Conservation (phyloP, 2,329 filamentous ascomycete genomes). For the Madurella fahalii region DNA sequence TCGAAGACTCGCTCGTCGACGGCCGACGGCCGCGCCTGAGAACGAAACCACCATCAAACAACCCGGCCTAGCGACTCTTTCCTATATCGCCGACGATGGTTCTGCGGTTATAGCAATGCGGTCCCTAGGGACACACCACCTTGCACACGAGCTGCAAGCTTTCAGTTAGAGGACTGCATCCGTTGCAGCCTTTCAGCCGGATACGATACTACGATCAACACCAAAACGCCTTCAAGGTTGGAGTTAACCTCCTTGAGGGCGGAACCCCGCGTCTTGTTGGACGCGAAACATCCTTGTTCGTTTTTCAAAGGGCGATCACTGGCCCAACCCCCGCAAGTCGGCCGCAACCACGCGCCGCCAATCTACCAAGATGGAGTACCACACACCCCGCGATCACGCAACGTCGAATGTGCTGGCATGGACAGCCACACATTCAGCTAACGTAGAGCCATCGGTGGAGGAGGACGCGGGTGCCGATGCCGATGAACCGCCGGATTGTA, state of each 20-base stretch:
- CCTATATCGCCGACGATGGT: conserved; percentile 16
- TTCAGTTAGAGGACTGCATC: conserved; percentile 25
- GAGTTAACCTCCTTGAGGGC: neutral
- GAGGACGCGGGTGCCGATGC: conserved; percentile 69
- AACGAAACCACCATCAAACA: conserved; percentile 20
- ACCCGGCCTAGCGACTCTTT: conserved; percentile 9
- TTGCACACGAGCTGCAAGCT: conserved; percentile 25
- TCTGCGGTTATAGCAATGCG: conserved; percentile 37
- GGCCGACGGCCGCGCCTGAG: conserved; percentile 14
- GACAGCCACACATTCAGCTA: conserved; percentile 39
- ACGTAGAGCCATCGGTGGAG: conserved; percentile 41
- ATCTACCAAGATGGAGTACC: conserved; percentile 34
- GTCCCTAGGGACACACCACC: conserved; percentile 40
- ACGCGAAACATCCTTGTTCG: conserved; percentile 5
- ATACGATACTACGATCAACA: neutral
- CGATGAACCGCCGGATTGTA: conserved; percentile 80
- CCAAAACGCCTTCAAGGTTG: neutral
- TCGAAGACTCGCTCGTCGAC: conserved; percentile 8
- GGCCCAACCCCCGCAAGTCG: conserved; percentile 1
- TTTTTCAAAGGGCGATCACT: conserved; percentile 1
- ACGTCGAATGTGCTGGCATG: conserved; percentile 44
- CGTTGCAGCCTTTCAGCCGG: conserved; percentile 19
- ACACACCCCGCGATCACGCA: conserved; percentile 34
- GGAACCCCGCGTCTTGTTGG: neutral
- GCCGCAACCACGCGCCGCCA: conserved; percentile 1